Base-by-base conservation (phyloP, 176 grass and related monocot species). In the Avena insularis region DNA sequence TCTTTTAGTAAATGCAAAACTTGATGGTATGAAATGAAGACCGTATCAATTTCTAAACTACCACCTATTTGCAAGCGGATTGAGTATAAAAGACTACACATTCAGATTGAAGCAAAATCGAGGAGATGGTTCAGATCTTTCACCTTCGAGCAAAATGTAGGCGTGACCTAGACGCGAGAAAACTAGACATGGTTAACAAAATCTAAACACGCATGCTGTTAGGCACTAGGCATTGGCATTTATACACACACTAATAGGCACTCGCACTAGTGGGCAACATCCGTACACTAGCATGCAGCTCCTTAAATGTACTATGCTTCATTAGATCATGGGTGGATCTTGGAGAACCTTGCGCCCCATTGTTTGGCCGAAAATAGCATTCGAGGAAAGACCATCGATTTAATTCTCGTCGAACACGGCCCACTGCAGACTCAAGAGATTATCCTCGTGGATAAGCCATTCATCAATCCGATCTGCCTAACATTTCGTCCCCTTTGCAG, bases 401-500 rank as follows among this genome's bases (percentile, higher is more conserved):
- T 65, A 36, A 50, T 76, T 64, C 35, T 80, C 12, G 6, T 29
- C 7, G 60, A 77, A 56, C 31, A n/a, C 16, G 23, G 31, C 12
- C 53, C 43, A 53, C 3, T 13, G 48, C 15, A 43, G 57, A 59
- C n/a, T n/a, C n/a, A n/a, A n/a, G n/a, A n/a, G 77, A 88, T 88
- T 69, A 76, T 84, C 90, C 86, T 88, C 69, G 82, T 85, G 82
- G 82, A 85, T 77, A 77, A 77, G 17, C 33, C 50, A 56, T 77
- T 85, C 50, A 77, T 77, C 75, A 88, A 84, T 69, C 68, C 29
- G n/a, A 85, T 15, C 77, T 81, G 82, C 86, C 90, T 45, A 91
- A 88, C 90, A 75, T 21, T 68, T 53, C 61, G 67, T 74, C 75
- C 6, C 60, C 69, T 61, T 77, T 75, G 66, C 1, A 17, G 80